phyloP scores from a whole-genome alignment of 1,284 basidiomycete genomes.

The Cerioporus squamosus region DNA sequence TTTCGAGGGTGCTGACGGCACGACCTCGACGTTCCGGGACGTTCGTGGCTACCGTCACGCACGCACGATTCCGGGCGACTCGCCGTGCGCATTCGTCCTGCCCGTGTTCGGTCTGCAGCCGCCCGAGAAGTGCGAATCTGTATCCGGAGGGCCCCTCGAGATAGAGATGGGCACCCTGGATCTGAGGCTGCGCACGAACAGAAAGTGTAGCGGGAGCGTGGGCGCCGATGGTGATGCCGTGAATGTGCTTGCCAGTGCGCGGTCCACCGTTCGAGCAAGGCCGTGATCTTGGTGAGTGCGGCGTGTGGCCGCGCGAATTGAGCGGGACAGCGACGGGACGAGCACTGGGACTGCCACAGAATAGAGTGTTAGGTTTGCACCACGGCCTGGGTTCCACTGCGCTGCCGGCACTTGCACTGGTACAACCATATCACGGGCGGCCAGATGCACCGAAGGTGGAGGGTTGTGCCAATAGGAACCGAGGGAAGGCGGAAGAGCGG shows the following conservation, averaged over 20 bases:
- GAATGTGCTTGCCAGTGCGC: too few relatives aligned
- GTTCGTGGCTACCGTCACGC: neutral
- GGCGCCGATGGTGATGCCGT: too few relatives aligned
- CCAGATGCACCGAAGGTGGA: neutral
- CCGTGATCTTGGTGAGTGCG: too few relatives aligned
- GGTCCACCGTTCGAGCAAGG: too few relatives aligned
- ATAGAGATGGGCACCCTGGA: neutral
- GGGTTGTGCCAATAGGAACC: too few relatives aligned
- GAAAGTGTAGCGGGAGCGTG: too few relatives aligned
- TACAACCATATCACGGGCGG: neutral
- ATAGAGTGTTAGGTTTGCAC: conserved; percentile 19
- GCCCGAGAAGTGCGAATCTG: neutral
- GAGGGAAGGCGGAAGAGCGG: neutral
- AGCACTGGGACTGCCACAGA: neutral
- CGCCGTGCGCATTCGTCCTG: too few relatives aligned
- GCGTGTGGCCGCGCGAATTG: too few relatives aligned
- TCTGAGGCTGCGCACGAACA: neutral
- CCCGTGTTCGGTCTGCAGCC: neutral
- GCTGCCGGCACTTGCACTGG: neutral
- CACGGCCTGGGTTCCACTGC: neutral
- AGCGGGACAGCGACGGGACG: too few relatives aligned
- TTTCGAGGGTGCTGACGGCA: too few relatives aligned
- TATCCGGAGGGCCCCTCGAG: neutral
- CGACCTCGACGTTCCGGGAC: too few relatives aligned
- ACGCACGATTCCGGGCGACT: too few relatives aligned